Evolutionary conservation across 225 moss, liverwort and hornwort genomes (phyloP).

Genomic region (Pleurozium schreberi): DNA sequence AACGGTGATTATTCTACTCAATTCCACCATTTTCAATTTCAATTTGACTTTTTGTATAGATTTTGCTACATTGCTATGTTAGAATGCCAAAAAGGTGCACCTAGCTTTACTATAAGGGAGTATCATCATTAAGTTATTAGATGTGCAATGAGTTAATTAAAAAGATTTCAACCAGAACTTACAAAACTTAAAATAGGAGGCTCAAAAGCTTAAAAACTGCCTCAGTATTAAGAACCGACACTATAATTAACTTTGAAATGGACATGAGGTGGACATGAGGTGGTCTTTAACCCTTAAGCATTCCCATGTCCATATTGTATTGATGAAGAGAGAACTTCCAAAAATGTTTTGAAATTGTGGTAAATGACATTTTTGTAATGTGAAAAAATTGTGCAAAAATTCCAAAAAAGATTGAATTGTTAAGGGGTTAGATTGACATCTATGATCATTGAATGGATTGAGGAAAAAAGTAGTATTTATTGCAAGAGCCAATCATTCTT

Average conservation of each 20-base stretch:
- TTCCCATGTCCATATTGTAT: no score
- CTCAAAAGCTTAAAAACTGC: accelerated
- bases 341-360: no score
- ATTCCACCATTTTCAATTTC: not conserved
- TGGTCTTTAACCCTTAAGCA: not conserved
- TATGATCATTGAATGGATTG: no score
- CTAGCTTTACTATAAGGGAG: accelerated
- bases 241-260: not conserved
- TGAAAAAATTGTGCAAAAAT: no score
- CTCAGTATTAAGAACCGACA: accelerated
- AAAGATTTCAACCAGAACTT: not conserved
- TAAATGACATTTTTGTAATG: no score
- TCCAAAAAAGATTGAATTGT: no score
- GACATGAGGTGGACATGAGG: not conserved
- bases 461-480: not conserved
- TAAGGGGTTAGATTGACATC: not conserved
- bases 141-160: not conserved
- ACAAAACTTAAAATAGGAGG: not conserved
- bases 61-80: not conserved
- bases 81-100: not conserved
- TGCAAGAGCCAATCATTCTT: not conserved
- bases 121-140: not conserved
- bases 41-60: accelerated
- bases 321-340: no score
- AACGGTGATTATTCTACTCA: not conserved